These are phyloP conservation scores for Coemansia asiatica DNA, from an alignment of 192 early-diverging fungal species.

Conservation along the genomic window DNA sequence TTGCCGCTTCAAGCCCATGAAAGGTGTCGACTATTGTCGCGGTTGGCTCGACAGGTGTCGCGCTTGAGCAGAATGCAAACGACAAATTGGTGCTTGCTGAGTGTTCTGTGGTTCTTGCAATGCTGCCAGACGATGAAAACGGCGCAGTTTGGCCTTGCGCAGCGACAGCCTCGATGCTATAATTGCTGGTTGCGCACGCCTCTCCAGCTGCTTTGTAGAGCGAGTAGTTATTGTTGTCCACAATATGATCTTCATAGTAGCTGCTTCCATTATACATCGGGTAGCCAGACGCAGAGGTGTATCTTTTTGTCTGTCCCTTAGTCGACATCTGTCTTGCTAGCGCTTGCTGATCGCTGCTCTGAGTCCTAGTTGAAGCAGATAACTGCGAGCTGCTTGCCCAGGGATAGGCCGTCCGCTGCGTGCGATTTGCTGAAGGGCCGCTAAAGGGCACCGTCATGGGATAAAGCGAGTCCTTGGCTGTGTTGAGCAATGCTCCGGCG, in stretches of 20 bases:
- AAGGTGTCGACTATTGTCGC: not conserved
- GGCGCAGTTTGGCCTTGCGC: not conserved
- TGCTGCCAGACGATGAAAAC: not conserved
- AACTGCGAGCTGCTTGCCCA: not conserved
- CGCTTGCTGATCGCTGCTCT: not conserved
- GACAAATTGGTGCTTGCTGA: not conserved
- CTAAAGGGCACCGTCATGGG: constrained; percentile 39
- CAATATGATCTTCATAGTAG: not conserved
- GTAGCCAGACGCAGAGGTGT: not conserved
- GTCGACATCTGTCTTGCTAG: not conserved
- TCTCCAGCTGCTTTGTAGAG: not conserved
- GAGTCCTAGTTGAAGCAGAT: not conserved
- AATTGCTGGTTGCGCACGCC: not conserved
- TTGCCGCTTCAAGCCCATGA: not conserved
- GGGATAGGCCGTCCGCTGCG: constrained; percentile 14
- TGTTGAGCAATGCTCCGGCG: constrained; percentile 5
- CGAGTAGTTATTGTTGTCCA: not conserved
- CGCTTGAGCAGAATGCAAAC: not conserved
- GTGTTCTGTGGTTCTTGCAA: not conserved
- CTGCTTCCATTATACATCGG: not conserved
- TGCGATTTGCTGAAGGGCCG: not conserved
- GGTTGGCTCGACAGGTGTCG: not conserved
- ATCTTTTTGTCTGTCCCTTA: not conserved
- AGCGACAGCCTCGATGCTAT: not conserved
- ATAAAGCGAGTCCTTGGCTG: constrained; percentile 24